phyloP scores from a whole-genome alignment of 331 rosid genomes.

The Cydonia oblonga region DNA sequence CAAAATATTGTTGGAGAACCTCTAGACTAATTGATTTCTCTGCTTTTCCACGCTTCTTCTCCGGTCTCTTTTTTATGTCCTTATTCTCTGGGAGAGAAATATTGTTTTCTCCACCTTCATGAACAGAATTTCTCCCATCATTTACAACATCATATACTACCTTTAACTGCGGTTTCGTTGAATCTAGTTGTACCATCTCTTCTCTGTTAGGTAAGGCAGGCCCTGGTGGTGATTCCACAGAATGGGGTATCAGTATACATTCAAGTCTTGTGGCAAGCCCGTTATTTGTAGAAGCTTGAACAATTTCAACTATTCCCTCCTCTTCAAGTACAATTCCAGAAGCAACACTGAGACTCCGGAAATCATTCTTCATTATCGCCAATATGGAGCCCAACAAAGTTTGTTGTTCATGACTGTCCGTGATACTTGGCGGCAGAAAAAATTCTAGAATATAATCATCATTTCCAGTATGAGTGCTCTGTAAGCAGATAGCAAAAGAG shows the following conservation, averaged over 20 bases:
- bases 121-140: conserved; percentile 21
- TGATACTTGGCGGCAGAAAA: conserved; percentile 60
- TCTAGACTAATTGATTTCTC: conserved; percentile 89
- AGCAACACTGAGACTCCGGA: conserved; percentile 77
- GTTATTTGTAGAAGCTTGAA: conserved; percentile 41
- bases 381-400: conserved; percentile 59
- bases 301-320: conserved; percentile 42
- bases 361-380: conserved; percentile 65
- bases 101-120: conserved; percentile 23
- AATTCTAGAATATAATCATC: conserved; percentile 85
- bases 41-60: conserved; percentile 83
- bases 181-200: conserved; percentile 35
- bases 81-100: conserved; percentile 30
- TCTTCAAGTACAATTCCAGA: conserved; percentile 58
- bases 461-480: conserved; percentile 58
- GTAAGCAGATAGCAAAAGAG: conserved; percentile 76
- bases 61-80: conserved; percentile 46
- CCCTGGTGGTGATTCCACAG: conserved; percentile 25
- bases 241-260: conserved; percentile 29
- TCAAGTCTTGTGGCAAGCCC: conserved; percentile 41
- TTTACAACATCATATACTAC: conserved; percentile 23
- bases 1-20: conserved; percentile 75
- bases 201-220: conserved; percentile 28
- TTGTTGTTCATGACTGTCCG: conserved; percentile 41
- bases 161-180: conserved; percentile 27